Evolutionary conservation across 495 filamentous ascomycete genomes (phyloP).

Genomic region (Penicillium verhagenii): DNA sequence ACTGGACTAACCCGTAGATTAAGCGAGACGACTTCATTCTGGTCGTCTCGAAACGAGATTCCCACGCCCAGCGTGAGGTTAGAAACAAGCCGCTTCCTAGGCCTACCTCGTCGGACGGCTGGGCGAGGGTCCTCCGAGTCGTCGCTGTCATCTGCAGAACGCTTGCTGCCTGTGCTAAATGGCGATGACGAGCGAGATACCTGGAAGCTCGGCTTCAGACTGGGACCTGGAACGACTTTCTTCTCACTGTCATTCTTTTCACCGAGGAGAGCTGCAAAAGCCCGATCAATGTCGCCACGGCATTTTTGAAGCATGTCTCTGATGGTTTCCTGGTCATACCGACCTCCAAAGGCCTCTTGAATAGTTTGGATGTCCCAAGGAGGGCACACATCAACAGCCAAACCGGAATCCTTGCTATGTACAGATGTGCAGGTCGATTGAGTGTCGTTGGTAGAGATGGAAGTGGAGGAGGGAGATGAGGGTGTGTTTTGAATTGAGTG

Average conservation of each 20-base stretch:
- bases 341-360: constrained; percentile 54
- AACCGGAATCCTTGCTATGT: constrained; percentile 23
- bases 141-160: constrained; percentile 48
- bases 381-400: constrained; percentile 36
- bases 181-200: constrained; percentile 46
- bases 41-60: constrained; percentile 45
- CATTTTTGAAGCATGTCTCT: constrained; percentile 57
- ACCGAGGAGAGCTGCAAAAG: constrained; percentile 59
- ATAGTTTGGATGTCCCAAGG: constrained; percentile 66
- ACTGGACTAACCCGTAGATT: constrained; percentile 35
- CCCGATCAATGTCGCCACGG: constrained; percentile 58
- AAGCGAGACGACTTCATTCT: constrained; percentile 46
- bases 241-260: constrained; percentile 39
- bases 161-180: constrained; percentile 48
- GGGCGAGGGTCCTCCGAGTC: constrained; percentile 36
- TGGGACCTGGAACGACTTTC: constrained; percentile 21
- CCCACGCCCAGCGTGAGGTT: constrained; percentile 47
- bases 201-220: constrained; percentile 39
- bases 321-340: constrained; percentile 53
- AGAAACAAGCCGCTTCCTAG: constrained; percentile 39
- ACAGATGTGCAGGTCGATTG: constrained; percentile 17
- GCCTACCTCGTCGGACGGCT: constrained; percentile 29
- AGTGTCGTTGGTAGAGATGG: constrained; percentile 1
- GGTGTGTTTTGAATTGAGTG: neutral
- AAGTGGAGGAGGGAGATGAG: neutral